Evolutionary conservation across 345 rosid species (phyloP), one percentile per base, ranked within the genome.

Genomic region (Angophora floribunda): DNA sequence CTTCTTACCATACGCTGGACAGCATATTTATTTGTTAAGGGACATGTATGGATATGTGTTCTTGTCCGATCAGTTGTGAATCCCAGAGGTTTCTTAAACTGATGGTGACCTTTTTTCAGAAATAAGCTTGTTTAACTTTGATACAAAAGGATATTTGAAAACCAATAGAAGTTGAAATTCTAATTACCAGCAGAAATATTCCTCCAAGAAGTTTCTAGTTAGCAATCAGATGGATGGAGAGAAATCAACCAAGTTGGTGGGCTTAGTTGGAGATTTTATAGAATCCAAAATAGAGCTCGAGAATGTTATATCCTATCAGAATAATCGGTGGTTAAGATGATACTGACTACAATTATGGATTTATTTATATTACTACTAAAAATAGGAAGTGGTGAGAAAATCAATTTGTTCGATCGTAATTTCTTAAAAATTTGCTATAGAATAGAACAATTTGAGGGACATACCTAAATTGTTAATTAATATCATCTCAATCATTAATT

Each of bases 361-460:
- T 51, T 13, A 51, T 13, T 51, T 51, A 14, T 51, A 13, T 51
- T 51, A 51, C 15, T 51, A 4, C 53, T 51, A 13, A 51, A n/a
- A n/a, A n/a, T n/a, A n/a, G n/a, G n/a, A n/a, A n/a, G n/a, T n/a
- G n/a, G n/a, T n/a, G n/a, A n/a, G 17, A 51, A 51, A 51, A 51
- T 51, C 13, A 51, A 8, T 51, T 51, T 51, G 14, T 51, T 51
- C 16, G 5, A 51, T 51, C 16, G 19, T 51, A 51, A 51, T 51
- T 51, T 51, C 53, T 51, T 13, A 17, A 63, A 61, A 28, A 28
- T 63, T 17, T 63, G 17, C 9, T n/a, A 63, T 63, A n/a, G 75
- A 63, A 7, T n/a, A n/a, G 75, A n/a, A n/a, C 5, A 0, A n/a
- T 63, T 1, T 63, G 75, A 63, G n/a, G 0, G 1, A 7, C 9